These are phyloP conservation scores for Cyclaneusma minus DNA, from an alignment of 2,329 filamentous ascomycete species.

Conservation along the genomic window DNA sequence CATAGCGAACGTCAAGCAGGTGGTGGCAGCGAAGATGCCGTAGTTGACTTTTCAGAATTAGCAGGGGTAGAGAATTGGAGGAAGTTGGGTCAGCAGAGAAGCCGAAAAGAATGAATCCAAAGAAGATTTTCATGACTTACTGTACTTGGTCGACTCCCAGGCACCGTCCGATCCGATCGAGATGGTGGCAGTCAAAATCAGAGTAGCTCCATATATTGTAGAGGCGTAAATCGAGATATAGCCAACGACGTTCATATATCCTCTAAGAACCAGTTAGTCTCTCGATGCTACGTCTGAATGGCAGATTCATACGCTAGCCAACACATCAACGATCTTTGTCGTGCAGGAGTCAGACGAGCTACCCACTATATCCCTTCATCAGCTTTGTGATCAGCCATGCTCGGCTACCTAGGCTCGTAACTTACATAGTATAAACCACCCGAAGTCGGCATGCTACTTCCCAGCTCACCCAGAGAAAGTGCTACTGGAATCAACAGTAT, in stretches of 20 bases:
- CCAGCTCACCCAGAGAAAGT: constrained; percentile 16
- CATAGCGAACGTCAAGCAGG: constrained; percentile 16
- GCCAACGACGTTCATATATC: constrained; percentile 19
- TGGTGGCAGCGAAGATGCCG: constrained; percentile 17
- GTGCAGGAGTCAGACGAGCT: constrained; percentile 14
- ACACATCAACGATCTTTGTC: constrained; percentile 17
- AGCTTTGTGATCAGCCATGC: constrained; percentile 2
- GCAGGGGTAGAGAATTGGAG: too few species aligned
- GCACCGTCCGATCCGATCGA: constrained; percentile 12
- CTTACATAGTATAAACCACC: constrained; percentile 18
- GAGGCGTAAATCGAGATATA: constrained; percentile 19
- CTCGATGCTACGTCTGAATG: neutral
- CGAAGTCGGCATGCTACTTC: constrained; percentile 17
- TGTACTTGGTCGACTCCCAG: constrained; percentile 15
- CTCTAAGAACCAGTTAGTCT: constrained; percentile 8
- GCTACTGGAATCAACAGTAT: constrained; percentile 16
- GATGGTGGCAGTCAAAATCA: constrained; percentile 15
- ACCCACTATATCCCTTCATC: constrained; percentile 13
- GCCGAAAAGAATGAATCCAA: too few species aligned
- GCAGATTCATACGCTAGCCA: constrained; percentile 17
- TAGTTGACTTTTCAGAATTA: too few species aligned
- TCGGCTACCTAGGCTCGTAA: constrained; percentile 1
- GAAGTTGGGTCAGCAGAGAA: too few species aligned
- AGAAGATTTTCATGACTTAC: too few species aligned
- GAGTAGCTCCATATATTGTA: constrained; percentile 18